phyloP scores from a whole-genome alignment of 768 basidiomycete species.

The Hydnum rufescens region DNA sequence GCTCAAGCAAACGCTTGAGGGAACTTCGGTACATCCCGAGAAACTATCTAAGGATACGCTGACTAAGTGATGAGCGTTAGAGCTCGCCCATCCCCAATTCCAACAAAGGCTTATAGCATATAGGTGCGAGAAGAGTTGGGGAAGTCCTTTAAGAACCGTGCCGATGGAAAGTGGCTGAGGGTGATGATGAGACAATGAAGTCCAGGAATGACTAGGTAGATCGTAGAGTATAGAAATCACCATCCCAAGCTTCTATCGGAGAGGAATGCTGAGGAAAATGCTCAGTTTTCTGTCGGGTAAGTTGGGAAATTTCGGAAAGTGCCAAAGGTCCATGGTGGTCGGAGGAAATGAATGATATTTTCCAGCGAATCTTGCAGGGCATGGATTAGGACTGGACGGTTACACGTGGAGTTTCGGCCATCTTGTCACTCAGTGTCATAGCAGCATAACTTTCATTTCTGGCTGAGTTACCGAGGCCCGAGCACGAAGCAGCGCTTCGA shows the following conservation, averaged over 20 bases:
- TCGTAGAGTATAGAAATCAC: slow-evolving; percentile 90
- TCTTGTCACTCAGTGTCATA: slow-evolving; percentile 81
- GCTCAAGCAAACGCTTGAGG: too few relatives aligned
- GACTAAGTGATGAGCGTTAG: too few relatives aligned
- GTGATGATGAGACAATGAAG: slow-evolving; percentile 27
- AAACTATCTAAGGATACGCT: too few relatives aligned
- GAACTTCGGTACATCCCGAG: too few relatives aligned
- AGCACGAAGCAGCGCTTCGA: slow-evolving; percentile 57
- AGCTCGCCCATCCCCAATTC: too few relatives aligned
- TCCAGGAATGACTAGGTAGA: slow-evolving; percentile 48
- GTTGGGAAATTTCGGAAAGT: slow-evolving; percentile 43
- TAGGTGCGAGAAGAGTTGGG: slow-evolving; percentile 63
- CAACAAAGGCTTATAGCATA: too few relatives aligned
- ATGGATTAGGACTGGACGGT: too few relatives aligned
- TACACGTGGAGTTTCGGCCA: slow-evolving; percentile 85
- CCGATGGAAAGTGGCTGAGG: slow-evolving; percentile 31
- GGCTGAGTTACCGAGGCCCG: slow-evolving; percentile 67
- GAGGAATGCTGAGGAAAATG: slow-evolving; percentile 21
- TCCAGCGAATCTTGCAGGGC: too few relatives aligned
- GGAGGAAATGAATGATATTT: slow-evolving; percentile 74
- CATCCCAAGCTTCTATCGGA: slow-evolving; percentile 55
- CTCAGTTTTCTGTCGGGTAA: slow-evolving; percentile 44
- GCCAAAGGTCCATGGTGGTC: slow-evolving; percentile 69
- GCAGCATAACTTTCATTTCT: slow-evolving; percentile 74
- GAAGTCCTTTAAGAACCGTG: slow-evolving; percentile 83